Evolutionary conservation across 2,329 filamentous ascomycete species (phyloP).

Genomic region (Diplodia scrobiculata): DNA sequence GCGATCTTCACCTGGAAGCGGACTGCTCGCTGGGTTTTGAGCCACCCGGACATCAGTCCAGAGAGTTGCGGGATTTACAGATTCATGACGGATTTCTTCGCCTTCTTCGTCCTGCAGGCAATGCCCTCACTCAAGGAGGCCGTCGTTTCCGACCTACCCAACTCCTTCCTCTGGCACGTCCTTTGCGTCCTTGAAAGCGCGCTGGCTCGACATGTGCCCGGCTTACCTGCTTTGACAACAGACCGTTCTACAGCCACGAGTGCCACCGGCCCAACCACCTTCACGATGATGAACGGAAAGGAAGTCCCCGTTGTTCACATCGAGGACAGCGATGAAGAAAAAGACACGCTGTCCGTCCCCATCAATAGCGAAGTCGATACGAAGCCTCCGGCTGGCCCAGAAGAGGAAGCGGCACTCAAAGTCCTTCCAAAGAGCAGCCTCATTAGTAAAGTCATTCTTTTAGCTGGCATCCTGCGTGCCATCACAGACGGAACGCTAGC

Average conservation of each 20-base stretch:
- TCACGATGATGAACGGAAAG: neutral
- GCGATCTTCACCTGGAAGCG: neutral
- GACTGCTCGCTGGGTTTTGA: neutral
- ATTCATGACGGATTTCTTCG: neutral
- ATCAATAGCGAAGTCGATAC: too few relatives aligned
- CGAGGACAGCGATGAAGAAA: neutral
- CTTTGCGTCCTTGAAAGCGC: neutral
- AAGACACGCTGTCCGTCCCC: too few relatives aligned
- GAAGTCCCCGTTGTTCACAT: neutral
- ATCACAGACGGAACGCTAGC: neutral
- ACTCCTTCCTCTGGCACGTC: neutral
- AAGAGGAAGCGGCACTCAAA: neutral
- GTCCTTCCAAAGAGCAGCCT: too few relatives aligned
- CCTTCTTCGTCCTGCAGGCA: neutral
- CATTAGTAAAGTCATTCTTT: too few relatives aligned
- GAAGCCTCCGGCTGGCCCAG: neutral
- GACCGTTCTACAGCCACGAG: too few relatives aligned
- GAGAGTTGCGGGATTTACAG: neutral
- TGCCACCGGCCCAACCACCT: too few relatives aligned
- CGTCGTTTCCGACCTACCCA: neutral
- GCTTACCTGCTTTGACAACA: too few relatives aligned
- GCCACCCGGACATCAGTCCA: neutral
- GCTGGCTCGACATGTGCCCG: neutral
- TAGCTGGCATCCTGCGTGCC: neutral
- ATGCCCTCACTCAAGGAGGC: neutral